phyloP scores from a whole-genome alignment of 257 asterid genomes.

The Solanum pennellii region DNA sequence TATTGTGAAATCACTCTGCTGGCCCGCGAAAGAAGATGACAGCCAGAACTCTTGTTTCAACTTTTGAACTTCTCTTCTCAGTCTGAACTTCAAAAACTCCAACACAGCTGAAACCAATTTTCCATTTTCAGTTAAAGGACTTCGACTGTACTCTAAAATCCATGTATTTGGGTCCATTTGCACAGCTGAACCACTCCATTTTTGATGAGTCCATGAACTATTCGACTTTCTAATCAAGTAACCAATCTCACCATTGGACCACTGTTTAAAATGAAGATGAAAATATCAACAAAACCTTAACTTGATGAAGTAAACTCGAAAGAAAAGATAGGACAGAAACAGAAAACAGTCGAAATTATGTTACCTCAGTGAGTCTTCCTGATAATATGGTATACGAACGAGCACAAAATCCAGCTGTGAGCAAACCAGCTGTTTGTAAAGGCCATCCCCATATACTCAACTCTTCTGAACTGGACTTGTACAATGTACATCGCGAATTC shows the following conservation, averaged over 20 bases:
- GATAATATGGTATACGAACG: conserved; percentile 49
- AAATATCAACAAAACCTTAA: not conserved
- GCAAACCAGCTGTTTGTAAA: conserved; percentile 71
- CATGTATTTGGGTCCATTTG: conserved; percentile 79
- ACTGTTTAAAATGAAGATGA: conserved; percentile 24
- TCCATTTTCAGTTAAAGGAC: conserved; percentile 33
- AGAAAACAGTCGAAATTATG: not conserved
- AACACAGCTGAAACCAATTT: conserved; percentile 34
- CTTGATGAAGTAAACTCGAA: not conserved
- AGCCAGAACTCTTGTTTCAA: conserved; percentile 39
- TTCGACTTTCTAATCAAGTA: conserved; percentile 22
- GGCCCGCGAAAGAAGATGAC: conserved; percentile 15
- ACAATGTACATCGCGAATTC: conserved; percentile 43
- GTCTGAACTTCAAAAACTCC: conserved; percentile 39
- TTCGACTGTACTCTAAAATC: conserved; percentile 59
- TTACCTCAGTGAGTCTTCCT: conserved; percentile 72
- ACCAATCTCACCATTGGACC: conserved; percentile 38
- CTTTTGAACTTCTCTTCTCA: conserved; percentile 29
- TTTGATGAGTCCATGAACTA: conserved; percentile 56
- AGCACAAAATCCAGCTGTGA: conserved; percentile 43
- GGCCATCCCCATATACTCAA: conserved; percentile 98
- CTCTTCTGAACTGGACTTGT: conserved; percentile 47
- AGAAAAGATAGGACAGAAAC: not conserved
- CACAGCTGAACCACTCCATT: conserved; percentile 64
- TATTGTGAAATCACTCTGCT: conserved; percentile 7